Evolutionary conservation across 441 rosid species (phyloP), one percentile per base, ranked within the genome.

Genomic region (Arabidopsis lyrata): DNA sequence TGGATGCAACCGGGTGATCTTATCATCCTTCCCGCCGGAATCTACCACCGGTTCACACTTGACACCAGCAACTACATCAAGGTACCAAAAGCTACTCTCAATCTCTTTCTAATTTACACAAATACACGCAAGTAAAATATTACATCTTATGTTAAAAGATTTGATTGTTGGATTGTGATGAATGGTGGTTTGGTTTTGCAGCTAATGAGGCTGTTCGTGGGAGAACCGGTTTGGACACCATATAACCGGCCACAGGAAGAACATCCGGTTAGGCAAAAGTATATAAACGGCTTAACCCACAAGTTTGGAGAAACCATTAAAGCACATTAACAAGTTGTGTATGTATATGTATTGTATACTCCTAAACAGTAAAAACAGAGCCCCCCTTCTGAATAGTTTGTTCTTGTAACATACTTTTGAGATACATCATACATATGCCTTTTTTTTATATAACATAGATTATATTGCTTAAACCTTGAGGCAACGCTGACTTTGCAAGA

Each of bases 121-220:
- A 22, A 22, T n/a, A 54, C 29, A 22, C 42, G 39, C 11, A 20
- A 27, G 32, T 14, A 4, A 15, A 68, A 7, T 36, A 2, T 42
- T 7, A 15, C 35, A 35, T 56, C 10, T 47, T 24, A 14, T 48
- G 12, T 42, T n/a, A 18, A 63, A 7, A 41, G 2, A n/a, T 4
- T 38, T 14, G 42, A 22, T 47, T 57, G 57, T 32, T 53, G 62
- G 24, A 18, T 35, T 31, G 27, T 49, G 63, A 24, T 42, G 9
- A 56, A 32, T 34, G 38, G 55, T 52, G 57, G 24, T 45, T 35
- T n/a, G 20, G 36, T 36, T 63, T 34, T 42, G 81, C 81, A 92
- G 96, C 75, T 92, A 78, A 88, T 92, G 93, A 84, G 96, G 80
- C 76, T 92, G 79, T 89, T 92, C n/a, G 85, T 90, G 11, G 96